Evolutionary conservation across 1,284 basidiomycete species (phyloP).

Genomic region (Veloboletus limbatus): DNA sequence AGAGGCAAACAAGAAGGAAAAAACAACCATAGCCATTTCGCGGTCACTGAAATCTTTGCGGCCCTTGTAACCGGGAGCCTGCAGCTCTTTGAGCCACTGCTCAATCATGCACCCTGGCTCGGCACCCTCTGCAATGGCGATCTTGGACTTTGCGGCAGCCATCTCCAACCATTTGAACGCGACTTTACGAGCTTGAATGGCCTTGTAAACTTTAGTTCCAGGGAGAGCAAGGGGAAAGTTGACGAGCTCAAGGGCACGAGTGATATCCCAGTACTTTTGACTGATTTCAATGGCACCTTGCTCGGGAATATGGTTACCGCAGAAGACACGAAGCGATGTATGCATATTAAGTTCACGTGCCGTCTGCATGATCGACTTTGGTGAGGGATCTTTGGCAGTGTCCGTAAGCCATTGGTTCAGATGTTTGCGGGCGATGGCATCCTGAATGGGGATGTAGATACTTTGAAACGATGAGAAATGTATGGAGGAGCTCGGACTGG

Average conservation of each 20-base stretch:
- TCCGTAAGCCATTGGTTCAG: slow-evolving; percentile 71
- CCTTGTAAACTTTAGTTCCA: slow-evolving; percentile 95
- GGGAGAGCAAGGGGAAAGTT: slow-evolving; percentile 97
- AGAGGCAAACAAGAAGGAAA: slow-evolving; percentile 96
- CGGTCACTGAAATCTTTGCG: slow-evolving; percentile 87
- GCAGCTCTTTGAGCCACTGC: slow-evolving; percentile 84
- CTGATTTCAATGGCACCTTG: slow-evolving; percentile 78
- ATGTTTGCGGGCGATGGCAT: slow-evolving; percentile 79
- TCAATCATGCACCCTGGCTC: slow-evolving; percentile 92
- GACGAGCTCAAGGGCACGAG: slow-evolving; percentile 93
- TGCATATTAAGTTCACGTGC: slow-evolving; percentile 97
- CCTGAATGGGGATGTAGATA: slow-evolving; percentile 87
- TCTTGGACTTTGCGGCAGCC: slow-evolving; percentile 81
- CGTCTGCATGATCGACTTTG: slow-evolving; percentile 82
- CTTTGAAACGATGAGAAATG: slow-evolving; percentile 40
- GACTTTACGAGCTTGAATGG: slow-evolving; percentile 89
- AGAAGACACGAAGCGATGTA: slow-evolving; percentile 93
- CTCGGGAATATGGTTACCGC: slow-evolving; percentile 86
- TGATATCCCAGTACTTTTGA: slow-evolving; percentile 96
- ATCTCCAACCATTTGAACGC: slow-evolving; percentile 83
- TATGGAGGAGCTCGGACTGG: not conserved
- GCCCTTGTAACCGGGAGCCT: slow-evolving; percentile 70
- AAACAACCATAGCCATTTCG: slow-evolving; percentile 95
- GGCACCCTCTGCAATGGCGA: slow-evolving; percentile 77
- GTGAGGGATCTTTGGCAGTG: slow-evolving; percentile 45